These are phyloP conservation scores for Elsinoe ampelina DNA, from an alignment of 2,329 filamentous ascomycete species.

Conservation along the genomic window DNA sequence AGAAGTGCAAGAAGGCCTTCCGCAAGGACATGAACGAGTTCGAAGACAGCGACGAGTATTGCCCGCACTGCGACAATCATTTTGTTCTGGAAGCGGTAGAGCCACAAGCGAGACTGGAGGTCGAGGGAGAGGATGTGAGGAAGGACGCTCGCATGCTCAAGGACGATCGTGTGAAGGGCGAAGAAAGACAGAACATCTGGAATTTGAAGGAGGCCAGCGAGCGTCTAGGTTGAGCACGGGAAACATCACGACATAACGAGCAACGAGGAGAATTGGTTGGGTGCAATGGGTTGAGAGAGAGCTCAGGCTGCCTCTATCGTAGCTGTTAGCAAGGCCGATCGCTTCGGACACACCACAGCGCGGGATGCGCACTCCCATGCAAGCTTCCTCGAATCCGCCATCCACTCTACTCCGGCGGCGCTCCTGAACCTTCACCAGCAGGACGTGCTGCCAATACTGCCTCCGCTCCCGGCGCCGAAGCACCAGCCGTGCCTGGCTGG, in stretches of 20 bases:
- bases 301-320: too few relatives aligned
- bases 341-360: too few relatives aligned
- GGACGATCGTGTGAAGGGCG: conserved; percentile 65
- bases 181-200: conserved; percentile 59
- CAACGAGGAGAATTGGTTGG: background rate
- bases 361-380: too few relatives aligned
- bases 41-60: conserved; percentile 96
- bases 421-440: conserved; percentile 24
- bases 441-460: conserved; percentile 28
- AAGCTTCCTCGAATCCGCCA: conserved; percentile 17
- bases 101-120: conserved; percentile 69
- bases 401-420: conserved; percentile 16
- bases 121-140: conserved; percentile 85
- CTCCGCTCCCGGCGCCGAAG: conserved; percentile 22
- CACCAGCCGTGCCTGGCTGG: conserved; percentile 19
- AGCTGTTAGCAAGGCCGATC: too few relatives aligned
- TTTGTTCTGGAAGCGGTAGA: conserved; percentile 84
- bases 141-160: conserved; percentile 82
- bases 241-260: background rate
- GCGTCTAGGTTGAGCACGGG: conserved; percentile 56
- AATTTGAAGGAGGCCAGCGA: conserved; percentile 66
- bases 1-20: conserved; percentile 98
- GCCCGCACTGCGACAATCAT: conserved; percentile 98
- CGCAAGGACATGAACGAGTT: conserved; percentile 87
- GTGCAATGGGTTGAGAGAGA: too few relatives aligned